Evolutionary conservation across 805 yeast species (phyloP).

Genomic region (Cephaloascus fragrans): DNA sequence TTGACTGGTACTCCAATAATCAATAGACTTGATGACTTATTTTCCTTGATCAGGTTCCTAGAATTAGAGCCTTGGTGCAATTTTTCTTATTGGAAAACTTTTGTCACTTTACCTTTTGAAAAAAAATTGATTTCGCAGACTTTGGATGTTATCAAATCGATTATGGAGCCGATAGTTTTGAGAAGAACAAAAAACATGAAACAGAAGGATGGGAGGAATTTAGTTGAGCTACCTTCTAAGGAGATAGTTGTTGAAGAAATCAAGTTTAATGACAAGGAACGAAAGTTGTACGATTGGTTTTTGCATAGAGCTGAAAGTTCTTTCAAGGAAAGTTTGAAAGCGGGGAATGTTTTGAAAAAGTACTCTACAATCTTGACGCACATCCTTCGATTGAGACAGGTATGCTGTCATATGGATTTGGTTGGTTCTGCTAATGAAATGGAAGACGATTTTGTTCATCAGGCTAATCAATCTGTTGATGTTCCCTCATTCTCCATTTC

Average conservation of each 20-base stretch:
- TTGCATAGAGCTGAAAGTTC: slow-evolving; percentile 56
- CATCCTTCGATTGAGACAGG: slow-evolving; percentile 74
- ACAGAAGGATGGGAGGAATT: slow-evolving; percentile 57
- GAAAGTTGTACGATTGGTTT: slow-evolving; percentile 56
- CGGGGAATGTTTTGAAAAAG: slow-evolving; percentile 60
- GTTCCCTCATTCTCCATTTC: too few species aligned
- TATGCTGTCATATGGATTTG: slow-evolving; percentile 76
- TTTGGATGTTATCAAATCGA: slow-evolving; percentile 73
- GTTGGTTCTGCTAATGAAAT: slow-evolving; percentile 42
- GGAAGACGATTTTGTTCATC: slow-evolving; percentile 36
- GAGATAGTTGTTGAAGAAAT: slow-evolving; percentile 62
- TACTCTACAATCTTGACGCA: slow-evolving; percentile 78
- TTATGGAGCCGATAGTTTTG: slow-evolving; percentile 72
- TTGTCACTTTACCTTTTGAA: slow-evolving; percentile 77
- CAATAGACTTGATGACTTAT: slow-evolving; percentile 79
- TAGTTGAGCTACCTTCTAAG: slow-evolving; percentile 72
- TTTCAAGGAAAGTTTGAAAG: slow-evolving; percentile 45
- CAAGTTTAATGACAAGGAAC: slow-evolving; percentile 57
- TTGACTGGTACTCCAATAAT: slow-evolving; percentile 92
- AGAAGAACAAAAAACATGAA: slow-evolving; percentile 84
- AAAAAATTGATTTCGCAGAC: slow-evolving; percentile 63
- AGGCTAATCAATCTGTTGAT: slow-evolving; percentile 5
- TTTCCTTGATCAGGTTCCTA: slow-evolving; percentile 64
- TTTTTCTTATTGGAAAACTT: slow-evolving; percentile 78
- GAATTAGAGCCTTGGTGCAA: slow-evolving; percentile 86